A percentile compares a stretch with the other conserved stretches of the same genome.
phyloP scores from a whole-genome alignment of 441 rosid genomes.

The Cnidoscolus chayamansa region DNA sequence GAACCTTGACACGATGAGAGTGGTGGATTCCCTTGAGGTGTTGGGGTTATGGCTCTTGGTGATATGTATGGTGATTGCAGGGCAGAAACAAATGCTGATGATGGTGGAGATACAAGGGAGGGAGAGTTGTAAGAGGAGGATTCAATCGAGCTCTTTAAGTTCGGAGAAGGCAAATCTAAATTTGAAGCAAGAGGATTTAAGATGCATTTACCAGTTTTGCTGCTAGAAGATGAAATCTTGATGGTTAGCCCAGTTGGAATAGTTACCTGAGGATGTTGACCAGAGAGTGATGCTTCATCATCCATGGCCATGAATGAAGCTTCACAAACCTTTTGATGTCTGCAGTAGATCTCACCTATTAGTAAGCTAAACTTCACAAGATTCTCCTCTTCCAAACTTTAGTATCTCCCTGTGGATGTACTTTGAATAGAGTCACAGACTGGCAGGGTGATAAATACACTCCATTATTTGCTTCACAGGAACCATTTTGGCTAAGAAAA shows the following conservation, averaged over 20 bases:
- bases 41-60: constrained; percentile 53
- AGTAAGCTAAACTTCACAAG: neutral
- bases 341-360: constrained; percentile 27
- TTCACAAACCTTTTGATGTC: constrained; percentile 8
- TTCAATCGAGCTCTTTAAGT: constrained; percentile 42
- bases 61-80: constrained; percentile 56
- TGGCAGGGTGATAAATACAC: constrained; percentile 21
- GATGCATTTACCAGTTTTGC: constrained; percentile 39
- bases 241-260: constrained; percentile 51
- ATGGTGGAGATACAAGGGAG: constrained; percentile 76
- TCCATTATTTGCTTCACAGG: too few relatives aligned
- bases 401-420: constrained; percentile 5
- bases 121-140: constrained; percentile 64
- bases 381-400: neutral
- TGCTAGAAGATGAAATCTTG: constrained; percentile 48
- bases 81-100: constrained; percentile 96
- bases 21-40: too few relatives aligned
- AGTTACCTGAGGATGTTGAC: constrained; percentile 20
- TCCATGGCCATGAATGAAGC: constrained; percentile 32
- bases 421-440: constrained; percentile 21
- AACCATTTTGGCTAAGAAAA: too few relatives aligned
- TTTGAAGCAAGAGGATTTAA: constrained; percentile 19
- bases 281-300: constrained; percentile 29
- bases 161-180: constrained; percentile 43
- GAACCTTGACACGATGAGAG: constrained; percentile 25